Conservation (phyloP, 2,329 filamentous ascomycete genomes). For the Colletotrichum gigasporum region DNA sequence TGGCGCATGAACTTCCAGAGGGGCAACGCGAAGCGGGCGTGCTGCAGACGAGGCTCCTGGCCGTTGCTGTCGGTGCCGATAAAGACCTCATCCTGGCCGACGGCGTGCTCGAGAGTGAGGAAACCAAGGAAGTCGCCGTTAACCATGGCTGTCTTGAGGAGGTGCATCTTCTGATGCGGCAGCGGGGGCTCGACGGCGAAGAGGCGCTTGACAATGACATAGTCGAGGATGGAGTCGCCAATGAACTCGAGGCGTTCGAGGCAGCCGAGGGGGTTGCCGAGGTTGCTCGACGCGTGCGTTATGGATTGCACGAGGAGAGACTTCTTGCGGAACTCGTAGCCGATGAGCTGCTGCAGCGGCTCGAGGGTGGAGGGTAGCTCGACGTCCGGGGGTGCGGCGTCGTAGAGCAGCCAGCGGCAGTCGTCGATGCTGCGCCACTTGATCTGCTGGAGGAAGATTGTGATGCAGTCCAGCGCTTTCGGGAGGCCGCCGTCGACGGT, state of each 20-base stretch:
- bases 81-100: conserved; percentile 35
- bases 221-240: conserved; percentile 86
- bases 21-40: conserved; percentile 42
- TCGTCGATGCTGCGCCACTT: conserved; percentile 59
- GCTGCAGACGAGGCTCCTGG: conserved; percentile 32
- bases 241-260: conserved; percentile 87
- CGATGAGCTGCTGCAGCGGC: conserved; percentile 72
- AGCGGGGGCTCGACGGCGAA: conserved; percentile 56
- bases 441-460: conserved; percentile 70
- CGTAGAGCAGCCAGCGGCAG: conserved; percentile 54
- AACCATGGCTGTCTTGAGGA: conserved; percentile 77
- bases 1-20: conserved; percentile 79
- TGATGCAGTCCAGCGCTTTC: conserved; percentile 71
- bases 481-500: conserved; percentile 74
- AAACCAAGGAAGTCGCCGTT: conserved; percentile 86
- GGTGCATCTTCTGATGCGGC: conserved; percentile 72
- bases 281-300: conserved; percentile 74
- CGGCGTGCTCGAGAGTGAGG: conserved; percentile 68
- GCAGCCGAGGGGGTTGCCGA: conserved; percentile 55
- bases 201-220: conserved; percentile 73
- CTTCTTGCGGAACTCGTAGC: conserved; percentile 76
- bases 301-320: conserved; percentile 79
- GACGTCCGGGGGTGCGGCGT: conserved; percentile 45
- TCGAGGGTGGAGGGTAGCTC: conserved; percentile 51
- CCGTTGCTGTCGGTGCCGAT: conserved; percentile 30